A percentile compares a stretch with the other conserved stretches of the same genome.
These are phyloP conservation scores for Achaetomiella virescens DNA, from an alignment of 495 filamentous ascomycete species.

Conservation along the genomic window DNA sequence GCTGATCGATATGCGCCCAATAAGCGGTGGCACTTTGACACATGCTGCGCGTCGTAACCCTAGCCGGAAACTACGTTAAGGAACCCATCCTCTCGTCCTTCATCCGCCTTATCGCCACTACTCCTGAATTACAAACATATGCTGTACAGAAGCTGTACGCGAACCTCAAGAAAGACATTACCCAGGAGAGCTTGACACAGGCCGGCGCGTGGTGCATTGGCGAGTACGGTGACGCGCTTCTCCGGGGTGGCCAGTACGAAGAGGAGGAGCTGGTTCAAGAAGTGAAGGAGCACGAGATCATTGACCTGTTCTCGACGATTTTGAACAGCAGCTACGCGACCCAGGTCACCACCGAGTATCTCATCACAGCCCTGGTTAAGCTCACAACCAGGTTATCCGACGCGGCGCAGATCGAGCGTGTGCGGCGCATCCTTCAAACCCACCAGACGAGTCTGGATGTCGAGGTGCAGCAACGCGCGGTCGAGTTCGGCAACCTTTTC, in stretches of 20 bases:
- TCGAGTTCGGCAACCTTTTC: constrained; percentile 93
- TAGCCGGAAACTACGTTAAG: constrained; percentile 95
- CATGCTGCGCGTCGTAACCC: constrained; percentile 86
- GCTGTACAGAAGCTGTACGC: constrained; percentile 91
- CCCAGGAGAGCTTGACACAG: constrained; percentile 88
- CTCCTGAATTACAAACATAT: constrained; percentile 90
- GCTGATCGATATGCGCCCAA: constrained; percentile 93
- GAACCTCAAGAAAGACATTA: constrained; percentile 88
- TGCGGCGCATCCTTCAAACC: constrained; percentile 67
- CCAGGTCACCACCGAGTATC: constrained; percentile 87
- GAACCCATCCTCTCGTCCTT: constrained; percentile 97
- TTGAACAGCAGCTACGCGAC: constrained; percentile 88
- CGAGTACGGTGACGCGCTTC: constrained; percentile 86
- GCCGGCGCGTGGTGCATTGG: constrained; percentile 98
- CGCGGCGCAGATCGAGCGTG: constrained; percentile 71
- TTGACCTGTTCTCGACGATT: constrained; percentile 86
- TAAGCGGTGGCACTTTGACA: constrained; percentile 97
- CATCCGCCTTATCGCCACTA: constrained; percentile 89
- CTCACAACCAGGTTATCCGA: constrained; percentile 84
- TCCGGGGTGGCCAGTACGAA: constrained; percentile 86
- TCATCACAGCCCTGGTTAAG: constrained; percentile 92
- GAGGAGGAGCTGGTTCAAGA: constrained; percentile 89
- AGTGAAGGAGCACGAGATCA: constrained; percentile 81
- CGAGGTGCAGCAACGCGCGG: constrained; percentile 90
- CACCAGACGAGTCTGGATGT: constrained; percentile 81